Conservation (phyloP, 2,329 filamentous ascomycete genomes). For the Biscogniauxia mediterranea region DNA sequence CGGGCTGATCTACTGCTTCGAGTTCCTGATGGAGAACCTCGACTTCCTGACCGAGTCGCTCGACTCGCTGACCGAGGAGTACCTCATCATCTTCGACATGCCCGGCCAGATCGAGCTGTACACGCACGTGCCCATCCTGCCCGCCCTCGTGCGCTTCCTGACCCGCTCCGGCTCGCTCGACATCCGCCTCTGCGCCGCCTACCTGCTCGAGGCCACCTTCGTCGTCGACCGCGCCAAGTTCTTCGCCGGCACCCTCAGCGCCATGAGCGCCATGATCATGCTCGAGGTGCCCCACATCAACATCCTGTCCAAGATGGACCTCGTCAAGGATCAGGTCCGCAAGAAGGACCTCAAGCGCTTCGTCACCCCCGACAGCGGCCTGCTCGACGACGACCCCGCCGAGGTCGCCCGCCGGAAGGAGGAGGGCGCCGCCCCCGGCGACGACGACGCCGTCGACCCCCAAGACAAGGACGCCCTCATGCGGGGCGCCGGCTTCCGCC, state of each 20-base stretch:
- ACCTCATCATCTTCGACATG: constrained; percentile 98
- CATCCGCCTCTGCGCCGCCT: constrained; percentile 88
- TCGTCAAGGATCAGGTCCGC: constrained; percentile 84
- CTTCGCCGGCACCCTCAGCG: constrained; percentile 90
- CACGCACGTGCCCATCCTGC: constrained; percentile 91
- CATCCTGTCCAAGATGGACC: constrained; percentile 95
- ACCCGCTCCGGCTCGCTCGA: constrained; percentile 78
- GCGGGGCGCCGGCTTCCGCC: constrained; percentile 77
- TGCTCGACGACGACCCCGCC: constrained; percentile 77
- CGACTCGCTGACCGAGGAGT: constrained; percentile 82
- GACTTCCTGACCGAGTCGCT: constrained; percentile 68
- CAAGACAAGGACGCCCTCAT: constrained; percentile 68
- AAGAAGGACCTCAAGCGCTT: constrained; percentile 89
- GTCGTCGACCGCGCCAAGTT: constrained; percentile 95
- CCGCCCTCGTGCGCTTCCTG: constrained; percentile 77
- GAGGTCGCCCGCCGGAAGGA: constrained; percentile 45
- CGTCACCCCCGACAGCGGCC: constrained; percentile 76
- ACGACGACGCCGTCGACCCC: constrained; percentile 57
- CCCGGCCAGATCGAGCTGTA: constrained; percentile 98
- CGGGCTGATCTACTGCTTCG: constrained; percentile 71
- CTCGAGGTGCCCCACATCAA: constrained; percentile 96
- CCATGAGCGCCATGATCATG: constrained; percentile 99
- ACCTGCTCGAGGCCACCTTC: constrained; percentile 93
- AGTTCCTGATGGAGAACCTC: constrained; percentile 77
- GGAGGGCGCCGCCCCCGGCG: constrained; percentile 33